Conservation (phyloP, 768 basidiomycete genomes). For the Suillus decipiens region DNA sequence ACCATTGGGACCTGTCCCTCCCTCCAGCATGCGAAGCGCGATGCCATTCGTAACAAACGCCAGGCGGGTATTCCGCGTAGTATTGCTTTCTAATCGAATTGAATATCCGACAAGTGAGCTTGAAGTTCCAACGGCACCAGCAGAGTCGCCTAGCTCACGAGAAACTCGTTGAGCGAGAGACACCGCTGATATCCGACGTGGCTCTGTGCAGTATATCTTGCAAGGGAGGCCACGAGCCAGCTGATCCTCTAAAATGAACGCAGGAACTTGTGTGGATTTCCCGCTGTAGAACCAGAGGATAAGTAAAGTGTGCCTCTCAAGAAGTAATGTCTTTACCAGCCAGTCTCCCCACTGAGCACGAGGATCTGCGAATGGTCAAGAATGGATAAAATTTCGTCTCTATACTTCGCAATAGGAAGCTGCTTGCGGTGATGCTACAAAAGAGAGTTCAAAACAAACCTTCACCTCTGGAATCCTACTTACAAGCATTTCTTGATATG, state of each 20-base stretch:
- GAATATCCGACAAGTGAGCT: slow-evolving; percentile 91
- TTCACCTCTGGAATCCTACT: slow-evolving; percentile 28
- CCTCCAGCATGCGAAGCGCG: slow-evolving; percentile 95
- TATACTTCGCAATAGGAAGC: slow-evolving; percentile 86
- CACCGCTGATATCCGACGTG: slow-evolving; percentile 92
- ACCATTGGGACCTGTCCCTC: slow-evolving; percentile 66
- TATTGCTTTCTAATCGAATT: slow-evolving; percentile 88
- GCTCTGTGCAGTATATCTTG: slow-evolving; percentile 95
- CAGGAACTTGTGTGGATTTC: slow-evolving; percentile 95
- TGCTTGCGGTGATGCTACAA: slow-evolving; percentile 67
- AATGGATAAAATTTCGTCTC: slow-evolving; percentile 66
- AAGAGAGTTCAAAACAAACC: neutral
- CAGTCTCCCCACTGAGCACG: slow-evolving; percentile 84
- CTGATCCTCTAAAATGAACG: slow-evolving; percentile 90
- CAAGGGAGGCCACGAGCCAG: slow-evolving; percentile 78
- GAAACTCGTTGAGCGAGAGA: slow-evolving; percentile 95
- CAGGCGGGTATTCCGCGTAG: slow-evolving; percentile 73
- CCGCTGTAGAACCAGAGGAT: slow-evolving; percentile 54
- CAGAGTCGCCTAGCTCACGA: slow-evolving; percentile 84
- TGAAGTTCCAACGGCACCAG: slow-evolving; percentile 72
- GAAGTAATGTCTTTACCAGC: slow-evolving; percentile 56
- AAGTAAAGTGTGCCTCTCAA: slow-evolving; percentile 27
- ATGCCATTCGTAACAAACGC: slow-evolving; percentile 94
- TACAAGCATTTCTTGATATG: slow-evolving; percentile 91
- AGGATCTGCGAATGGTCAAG: slow-evolving; percentile 80